Conservation (phyloP, 257 asterid species). For the Scutellaria minor region DNA sequence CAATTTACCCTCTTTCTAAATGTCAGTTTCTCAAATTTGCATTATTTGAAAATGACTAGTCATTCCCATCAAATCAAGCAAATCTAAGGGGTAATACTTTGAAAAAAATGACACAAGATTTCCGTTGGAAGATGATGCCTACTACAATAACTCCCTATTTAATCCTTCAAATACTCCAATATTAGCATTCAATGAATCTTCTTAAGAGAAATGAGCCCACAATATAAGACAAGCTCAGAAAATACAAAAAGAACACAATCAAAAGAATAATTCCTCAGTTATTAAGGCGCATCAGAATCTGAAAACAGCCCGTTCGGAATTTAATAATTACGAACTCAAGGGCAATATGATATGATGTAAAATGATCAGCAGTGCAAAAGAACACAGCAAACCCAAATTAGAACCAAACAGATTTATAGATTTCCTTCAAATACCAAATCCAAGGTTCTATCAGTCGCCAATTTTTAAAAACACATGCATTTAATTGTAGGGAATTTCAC, state of each 20-base stretch:
- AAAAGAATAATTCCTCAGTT: neutral
- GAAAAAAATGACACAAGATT: neutral
- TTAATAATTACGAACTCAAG: neutral
- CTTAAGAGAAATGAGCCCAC: constrained; percentile 3
- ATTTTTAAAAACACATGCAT: constrained; percentile 6
- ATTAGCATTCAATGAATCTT: constrained; percentile 21
- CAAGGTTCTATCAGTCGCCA: constrained; percentile 6
- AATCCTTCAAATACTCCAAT: constrained; percentile 13
- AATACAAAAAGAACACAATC: neutral
- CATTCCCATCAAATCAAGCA: neutral
- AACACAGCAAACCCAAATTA: constrained; percentile 13
- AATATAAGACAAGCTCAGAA: neutral
- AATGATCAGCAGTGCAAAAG: constrained; percentile 27
- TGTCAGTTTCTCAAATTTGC: constrained; percentile 9
- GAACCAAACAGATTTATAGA: constrained; percentile 14
- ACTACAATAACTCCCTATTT: constrained; percentile 4
- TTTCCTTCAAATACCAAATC: constrained; percentile 33
- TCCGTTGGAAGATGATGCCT: constrained; percentile 19
- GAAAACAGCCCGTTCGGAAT: constrained; percentile 1
- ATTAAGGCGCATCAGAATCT: neutral
- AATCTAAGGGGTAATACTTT: constrained; percentile 10
- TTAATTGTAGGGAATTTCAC: neutral
- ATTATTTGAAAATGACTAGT: constrained; percentile 13
- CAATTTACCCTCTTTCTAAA: neutral
- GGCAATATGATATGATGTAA: constrained; percentile 11